A percentile compares a stretch with the other conserved stretches of the same genome.
Conservation (phyloP, 805 yeast species). For the Kodamaea hsintzibuensis region DNA sequence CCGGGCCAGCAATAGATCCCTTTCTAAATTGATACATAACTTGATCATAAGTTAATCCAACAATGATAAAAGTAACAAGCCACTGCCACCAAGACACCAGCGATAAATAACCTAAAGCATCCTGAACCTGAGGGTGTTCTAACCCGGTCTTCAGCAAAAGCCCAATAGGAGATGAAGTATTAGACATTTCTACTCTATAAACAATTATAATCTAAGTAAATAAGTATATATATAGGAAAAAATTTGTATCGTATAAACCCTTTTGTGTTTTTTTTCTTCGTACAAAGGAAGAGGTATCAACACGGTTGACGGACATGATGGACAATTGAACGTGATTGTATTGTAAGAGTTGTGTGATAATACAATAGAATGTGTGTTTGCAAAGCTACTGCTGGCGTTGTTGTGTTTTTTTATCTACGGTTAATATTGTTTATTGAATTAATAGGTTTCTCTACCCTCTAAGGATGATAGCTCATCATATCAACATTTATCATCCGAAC, state of each 20-base stretch:
- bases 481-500: neutral
- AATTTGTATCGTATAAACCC: neutral
- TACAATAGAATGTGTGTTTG: too few relatives aligned
- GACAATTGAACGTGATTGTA: too few relatives aligned
- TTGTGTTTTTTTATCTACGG: neutral
- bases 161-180: neutral
- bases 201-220: neutral
- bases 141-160: slow-evolving; percentile 3
- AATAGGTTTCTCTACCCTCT: too few relatives aligned
- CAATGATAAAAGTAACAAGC: slow-evolving; percentile 45
- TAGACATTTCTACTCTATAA: neutral
- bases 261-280: neutral
- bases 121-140: slow-evolving; percentile 10
- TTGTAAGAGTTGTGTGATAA: too few relatives aligned
- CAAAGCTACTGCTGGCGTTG: neutral
- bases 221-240: slow-evolving; percentile 1
- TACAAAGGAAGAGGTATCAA: neutral
- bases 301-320: neutral
- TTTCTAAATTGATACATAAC: slow-evolving; percentile 75
- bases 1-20: slow-evolving; percentile 90
- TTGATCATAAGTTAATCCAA: slow-evolving; percentile 67
- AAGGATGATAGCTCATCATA: too few relatives aligned
- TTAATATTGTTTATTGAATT: too few relatives aligned
- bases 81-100: slow-evolving; percentile 56
- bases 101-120: slow-evolving; percentile 18